Evolutionary conservation across 768 basidiomycete species (phyloP), one percentile per base, ranked within the genome.

Genomic region (Phylloporus arenicola): DNA sequence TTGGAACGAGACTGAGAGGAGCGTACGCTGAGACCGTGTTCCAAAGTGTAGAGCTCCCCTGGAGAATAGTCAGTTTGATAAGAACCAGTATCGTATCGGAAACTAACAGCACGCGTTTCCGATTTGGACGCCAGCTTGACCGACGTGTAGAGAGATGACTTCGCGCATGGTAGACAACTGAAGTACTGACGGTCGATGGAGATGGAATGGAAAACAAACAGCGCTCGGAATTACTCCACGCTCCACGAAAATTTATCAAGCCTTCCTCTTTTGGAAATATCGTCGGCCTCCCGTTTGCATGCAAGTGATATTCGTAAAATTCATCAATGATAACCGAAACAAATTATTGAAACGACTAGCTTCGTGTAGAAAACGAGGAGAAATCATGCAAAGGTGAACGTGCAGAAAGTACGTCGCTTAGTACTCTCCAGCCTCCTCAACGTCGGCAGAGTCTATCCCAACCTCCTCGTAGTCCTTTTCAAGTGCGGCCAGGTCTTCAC

Each of bases 401-500:
- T 37, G 35, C 6, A 37, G 50, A 47, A 40, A 8, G 27, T 14
- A 0, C 35, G 46, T 14, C 49, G 38, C 52, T 58, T 69, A 77
- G 63, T 77, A 77, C 61, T 77, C 75, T 53, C 71, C 75, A 42
- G 58, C 71, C 52, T 79, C 80, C 64, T 81, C 76, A 16, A 54
- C 72, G 35, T 78, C 76, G 4, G 75, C 77, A 37, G 76, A 77
- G 62, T 74, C 72, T 25, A 72, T 74, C 46, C 83, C 80, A 57
- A 85, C 92, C 68, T 96, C 91, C 68, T 92, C 90, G 61, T 92
- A 93, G 58, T 92, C 92, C 71, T 92, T 96, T 78, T 97, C 95
- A 48, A 99, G 83, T n/a, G 95, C 95, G n/a, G 95, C 96, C 51
- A 99, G 85, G 69, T 99, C 95, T 74, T 99, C 96, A 53, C 95